phyloP scores from a whole-genome alignment of 176 grass and related monocot genomes.

The Musa schizocarpa region DNA sequence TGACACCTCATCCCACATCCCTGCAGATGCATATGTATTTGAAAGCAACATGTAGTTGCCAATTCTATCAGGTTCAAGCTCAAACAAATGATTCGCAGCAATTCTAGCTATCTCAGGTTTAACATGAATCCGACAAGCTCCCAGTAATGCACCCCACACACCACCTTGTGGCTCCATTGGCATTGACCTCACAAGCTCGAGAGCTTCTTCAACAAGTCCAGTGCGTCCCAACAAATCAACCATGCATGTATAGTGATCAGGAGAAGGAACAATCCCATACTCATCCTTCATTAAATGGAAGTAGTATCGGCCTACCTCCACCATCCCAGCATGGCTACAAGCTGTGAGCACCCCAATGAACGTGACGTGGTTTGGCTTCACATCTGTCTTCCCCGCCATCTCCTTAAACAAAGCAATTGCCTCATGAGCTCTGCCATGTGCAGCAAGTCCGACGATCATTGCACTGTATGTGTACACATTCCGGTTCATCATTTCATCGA shows the following conservation, averaged over 20 bases:
- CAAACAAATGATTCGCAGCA: conserved; percentile 55
- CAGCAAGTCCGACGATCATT: conserved; percentile 43
- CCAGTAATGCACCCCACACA: conserved; percentile 53
- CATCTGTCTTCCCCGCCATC: conserved; percentile 31
- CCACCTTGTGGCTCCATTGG: conserved; percentile 37
- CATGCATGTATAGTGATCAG: conserved; percentile 72
- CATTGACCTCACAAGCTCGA: conserved; percentile 59
- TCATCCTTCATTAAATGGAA: conserved; percentile 56
- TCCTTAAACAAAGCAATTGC: conserved; percentile 48
- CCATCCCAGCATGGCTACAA: conserved; percentile 60
- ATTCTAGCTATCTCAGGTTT: conserved; percentile 41
- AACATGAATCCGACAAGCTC: conserved; percentile 56
- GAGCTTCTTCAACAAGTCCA: conserved; percentile 53
- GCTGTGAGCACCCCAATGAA: conserved; percentile 51
- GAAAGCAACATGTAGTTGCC: conserved; percentile 62
- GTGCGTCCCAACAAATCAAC: conserved; percentile 62
- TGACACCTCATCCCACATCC: conserved; percentile 58
- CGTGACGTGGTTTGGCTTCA: conserved; percentile 52
- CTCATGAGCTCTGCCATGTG: conserved; percentile 35
- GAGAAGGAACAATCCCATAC: conserved; percentile 49
- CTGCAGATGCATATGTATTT: conserved; percentile 49
- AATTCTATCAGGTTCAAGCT: conserved; percentile 53
- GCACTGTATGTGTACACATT: conserved; percentile 57
- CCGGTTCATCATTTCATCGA: conserved; percentile 39
- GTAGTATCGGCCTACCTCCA: conserved; percentile 50